These are phyloP conservation scores for Candida sanyaensis DNA, from an alignment of 1,139 yeast genomes.

Conservation along the genomic window DNA sequence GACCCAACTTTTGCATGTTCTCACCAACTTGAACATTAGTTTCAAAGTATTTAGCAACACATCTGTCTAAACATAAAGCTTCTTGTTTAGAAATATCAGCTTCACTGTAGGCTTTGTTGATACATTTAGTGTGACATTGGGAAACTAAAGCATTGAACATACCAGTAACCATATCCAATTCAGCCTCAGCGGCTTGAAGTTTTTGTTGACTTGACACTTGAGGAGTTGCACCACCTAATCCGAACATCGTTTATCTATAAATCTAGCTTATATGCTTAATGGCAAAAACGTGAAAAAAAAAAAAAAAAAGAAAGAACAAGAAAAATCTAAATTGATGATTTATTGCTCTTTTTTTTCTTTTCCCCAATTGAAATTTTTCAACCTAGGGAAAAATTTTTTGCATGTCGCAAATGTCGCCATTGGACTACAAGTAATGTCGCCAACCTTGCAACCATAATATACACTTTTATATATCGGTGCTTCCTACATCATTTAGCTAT, in stretches of 20 bases:
- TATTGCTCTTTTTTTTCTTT: constrained; percentile 4
- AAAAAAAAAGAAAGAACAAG: neutral
- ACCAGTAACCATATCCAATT: constrained; percentile 93
- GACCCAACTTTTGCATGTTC: constrained; percentile 77
- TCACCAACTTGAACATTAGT: constrained; percentile 97
- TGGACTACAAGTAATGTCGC: too few relatives aligned
- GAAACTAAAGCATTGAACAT: constrained; percentile 88
- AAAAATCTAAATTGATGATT: neutral
- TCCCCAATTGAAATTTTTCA: constrained; percentile 2
- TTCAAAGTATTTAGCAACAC: constrained; percentile 95
- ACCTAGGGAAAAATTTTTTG: constrained; percentile 1
- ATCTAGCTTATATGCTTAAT: constrained; percentile 21
- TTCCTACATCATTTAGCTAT: constrained; percentile 9
- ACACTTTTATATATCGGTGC: too few relatives aligned
- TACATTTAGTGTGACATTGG: constrained; percentile 90
- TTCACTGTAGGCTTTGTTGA: constrained; percentile 63
- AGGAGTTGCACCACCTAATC: constrained; percentile 82
- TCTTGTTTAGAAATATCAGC: constrained; percentile 84
- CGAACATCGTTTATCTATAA: constrained; percentile 48
- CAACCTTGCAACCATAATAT: too few relatives aligned
- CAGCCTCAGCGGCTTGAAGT: constrained; percentile 80
- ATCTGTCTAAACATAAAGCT: constrained; percentile 91
- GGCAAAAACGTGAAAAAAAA: constrained; percentile 9
- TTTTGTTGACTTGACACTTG: constrained; percentile 74
- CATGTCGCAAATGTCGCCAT: constrained; percentile 1